A percentile compares a stretch with the other conserved stretches of the same genome.
These are phyloP conservation scores for Beverwykella pulmonaria DNA, from an alignment of 495 filamentous ascomycete genomes.

Conservation along the genomic window DNA sequence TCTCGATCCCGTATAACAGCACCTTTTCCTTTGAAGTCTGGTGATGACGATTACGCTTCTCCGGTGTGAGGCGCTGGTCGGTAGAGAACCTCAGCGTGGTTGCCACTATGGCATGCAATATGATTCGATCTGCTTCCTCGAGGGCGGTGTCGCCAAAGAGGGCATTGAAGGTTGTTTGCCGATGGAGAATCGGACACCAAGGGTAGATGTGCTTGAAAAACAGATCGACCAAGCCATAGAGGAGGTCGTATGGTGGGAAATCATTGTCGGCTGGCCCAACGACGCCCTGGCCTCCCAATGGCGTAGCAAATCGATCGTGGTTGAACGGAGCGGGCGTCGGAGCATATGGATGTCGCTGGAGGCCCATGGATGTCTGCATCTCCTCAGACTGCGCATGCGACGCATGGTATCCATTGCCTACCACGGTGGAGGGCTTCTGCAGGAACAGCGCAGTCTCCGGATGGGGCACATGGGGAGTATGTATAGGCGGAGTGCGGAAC, in stretches of 20 bases:
- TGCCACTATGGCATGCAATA: conserved; percentile 84
- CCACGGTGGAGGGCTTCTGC: conserved; percentile 56
- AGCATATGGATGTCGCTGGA: conserved; percentile 21
- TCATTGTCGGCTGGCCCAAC: conserved; percentile 61
- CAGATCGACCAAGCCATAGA: conserved; percentile 78
- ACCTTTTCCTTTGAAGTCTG: conserved; percentile 82
- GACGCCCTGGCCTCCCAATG: conserved; percentile 43
- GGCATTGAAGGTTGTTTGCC: conserved; percentile 73
- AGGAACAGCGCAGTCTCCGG: conserved; percentile 66
- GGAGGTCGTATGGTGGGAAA: conserved; percentile 80
- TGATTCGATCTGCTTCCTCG: conserved; percentile 77
- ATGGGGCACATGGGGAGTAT: conserved; percentile 54
- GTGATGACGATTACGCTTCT: conserved; percentile 71
- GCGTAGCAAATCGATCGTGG: conserved; percentile 17
- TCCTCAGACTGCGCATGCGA: conserved; percentile 13
- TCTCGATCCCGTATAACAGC: conserved; percentile 79
- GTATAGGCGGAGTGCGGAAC: conserved; percentile 35
- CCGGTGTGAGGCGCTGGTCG: conserved; percentile 70
- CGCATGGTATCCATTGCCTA: conserved; percentile 26
- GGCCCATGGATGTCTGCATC: conserved; percentile 10
- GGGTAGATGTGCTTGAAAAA: conserved; percentile 92
- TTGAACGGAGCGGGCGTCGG: conserved; percentile 19
- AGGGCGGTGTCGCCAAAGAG: conserved; percentile 77
- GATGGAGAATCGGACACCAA: conserved; percentile 87
- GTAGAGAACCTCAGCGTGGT: conserved; percentile 81